Conservation (phyloP, 192 early-diverging fungal genomes). For the Phlyctochytrium bullatum region DNA sequence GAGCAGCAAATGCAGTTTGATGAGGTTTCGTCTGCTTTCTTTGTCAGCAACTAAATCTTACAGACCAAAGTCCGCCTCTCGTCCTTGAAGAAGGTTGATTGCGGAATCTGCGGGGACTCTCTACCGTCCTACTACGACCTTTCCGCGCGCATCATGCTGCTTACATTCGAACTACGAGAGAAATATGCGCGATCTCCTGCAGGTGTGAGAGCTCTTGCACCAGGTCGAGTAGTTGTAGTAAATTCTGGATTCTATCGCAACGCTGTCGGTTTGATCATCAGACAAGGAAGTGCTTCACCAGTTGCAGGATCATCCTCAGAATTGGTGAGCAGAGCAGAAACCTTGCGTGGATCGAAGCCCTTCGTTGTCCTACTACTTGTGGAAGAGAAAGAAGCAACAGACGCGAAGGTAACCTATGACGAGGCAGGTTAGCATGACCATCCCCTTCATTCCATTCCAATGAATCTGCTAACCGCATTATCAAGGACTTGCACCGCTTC, state of each 20-base stretch:
- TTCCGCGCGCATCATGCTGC: constrained; percentile 48
- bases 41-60: not conserved
- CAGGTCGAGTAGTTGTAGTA: constrained; percentile 77
- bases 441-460: not conserved
- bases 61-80: constrained; percentile 62
- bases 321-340: constrained; percentile 11
- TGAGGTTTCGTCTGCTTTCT: constrained; percentile 38
- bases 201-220: constrained; percentile 60
- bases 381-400: constrained; percentile 14
- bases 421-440: constrained; percentile 15
- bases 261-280: constrained; percentile 60
- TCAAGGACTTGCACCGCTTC: constrained; percentile 52
- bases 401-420: constrained; percentile 7
- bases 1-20: constrained; percentile 71
- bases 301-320: not conserved
- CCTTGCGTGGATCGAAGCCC: constrained; percentile 11
- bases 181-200: constrained; percentile 53
- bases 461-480: not conserved
- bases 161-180: constrained; percentile 57
- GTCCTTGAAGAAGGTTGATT: constrained; percentile 63
- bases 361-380: constrained; percentile 33
- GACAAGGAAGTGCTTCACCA: constrained; percentile 39
- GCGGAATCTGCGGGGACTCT: constrained; percentile 77
- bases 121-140: constrained; percentile 71
- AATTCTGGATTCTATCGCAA: constrained; percentile 72